A percentile compares a stretch with the other conserved stretches of the same genome.
Conservation (phyloP, 257 asterid genomes). For the Salvia hispanica region DNA sequence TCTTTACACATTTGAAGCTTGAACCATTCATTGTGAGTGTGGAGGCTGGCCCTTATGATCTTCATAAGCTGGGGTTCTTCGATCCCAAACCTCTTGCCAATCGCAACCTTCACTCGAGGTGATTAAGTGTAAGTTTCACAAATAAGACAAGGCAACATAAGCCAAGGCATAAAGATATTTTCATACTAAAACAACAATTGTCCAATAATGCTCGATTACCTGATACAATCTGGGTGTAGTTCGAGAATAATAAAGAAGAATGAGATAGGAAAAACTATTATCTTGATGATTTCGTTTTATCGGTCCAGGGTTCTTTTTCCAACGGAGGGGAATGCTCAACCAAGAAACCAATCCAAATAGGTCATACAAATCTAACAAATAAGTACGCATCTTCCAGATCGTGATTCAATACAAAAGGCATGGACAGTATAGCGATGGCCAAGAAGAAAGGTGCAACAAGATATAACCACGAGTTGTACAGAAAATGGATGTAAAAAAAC, state of each 20-base stretch:
- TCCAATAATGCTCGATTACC: neutral
- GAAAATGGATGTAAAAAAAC: constrained; percentile 5
- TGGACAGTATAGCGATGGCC: neutral
- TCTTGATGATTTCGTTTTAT: neutral
- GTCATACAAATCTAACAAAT: constrained; percentile 20
- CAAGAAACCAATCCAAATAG: constrained; percentile 13
- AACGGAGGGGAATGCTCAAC: neutral
- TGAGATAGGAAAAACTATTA: neutral
- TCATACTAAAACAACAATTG: neutral
- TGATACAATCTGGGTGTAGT: neutral
- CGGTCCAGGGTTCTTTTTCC: neutral
- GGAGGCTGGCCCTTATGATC: constrained; percentile 73
- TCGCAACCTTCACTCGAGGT: constrained; percentile 69
- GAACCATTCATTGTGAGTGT: constrained; percentile 90
- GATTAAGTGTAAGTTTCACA: constrained; percentile 19
- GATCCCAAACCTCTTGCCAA: constrained; percentile 80
- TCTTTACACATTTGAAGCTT: constrained; percentile 97
- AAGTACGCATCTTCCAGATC: constrained; percentile 8
- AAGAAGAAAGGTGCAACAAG: neutral
- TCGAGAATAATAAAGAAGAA: neutral
- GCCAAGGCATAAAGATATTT: neutral
- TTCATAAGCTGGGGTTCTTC: constrained; percentile 98
- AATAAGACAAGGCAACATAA: neutral
- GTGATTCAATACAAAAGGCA: neutral
- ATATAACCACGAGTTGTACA: constrained; percentile 2